Evolutionary conservation across 1,284 basidiomycete genomes (phyloP).

Genomic region (Lentinula novae-zelandiae): DNA sequence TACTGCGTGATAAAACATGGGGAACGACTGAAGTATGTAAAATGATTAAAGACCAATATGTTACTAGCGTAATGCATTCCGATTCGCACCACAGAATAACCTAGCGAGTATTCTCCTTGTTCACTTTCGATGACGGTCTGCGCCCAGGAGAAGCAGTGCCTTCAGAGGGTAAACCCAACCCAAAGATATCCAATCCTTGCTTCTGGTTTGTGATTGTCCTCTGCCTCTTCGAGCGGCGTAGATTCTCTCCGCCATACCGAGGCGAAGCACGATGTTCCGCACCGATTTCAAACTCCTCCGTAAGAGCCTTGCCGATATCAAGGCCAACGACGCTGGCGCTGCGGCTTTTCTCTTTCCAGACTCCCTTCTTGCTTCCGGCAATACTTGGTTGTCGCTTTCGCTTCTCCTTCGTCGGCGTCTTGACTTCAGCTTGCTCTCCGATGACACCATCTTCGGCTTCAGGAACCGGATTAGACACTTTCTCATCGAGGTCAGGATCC

Average conservation of each 20-base stretch:
- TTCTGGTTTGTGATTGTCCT: background rate
- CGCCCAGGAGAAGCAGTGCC: background rate
- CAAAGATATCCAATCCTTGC: background rate
- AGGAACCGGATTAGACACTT: background rate
- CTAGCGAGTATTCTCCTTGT: slow-evolving; percentile 1
- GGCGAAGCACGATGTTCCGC: background rate
- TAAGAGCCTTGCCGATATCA: background rate
- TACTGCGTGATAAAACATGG: too few relatives aligned
- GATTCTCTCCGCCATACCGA: background rate
- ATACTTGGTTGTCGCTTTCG: background rate
- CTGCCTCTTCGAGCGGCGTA: slow-evolving; percentile 5
- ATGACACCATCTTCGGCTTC: background rate
- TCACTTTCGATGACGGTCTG: background rate
- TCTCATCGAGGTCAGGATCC: too few relatives aligned
- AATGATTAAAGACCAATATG: too few relatives aligned
- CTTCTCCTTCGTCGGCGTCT: background rate
- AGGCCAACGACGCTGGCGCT: background rate
- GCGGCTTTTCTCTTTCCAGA: background rate
- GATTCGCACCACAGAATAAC: background rate
- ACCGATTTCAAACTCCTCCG: too few relatives aligned
- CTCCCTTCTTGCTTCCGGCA: background rate
- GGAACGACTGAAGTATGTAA: too few relatives aligned
- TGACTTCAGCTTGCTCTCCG: background rate
- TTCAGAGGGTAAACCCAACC: background rate
- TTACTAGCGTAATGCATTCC: too few relatives aligned